These are phyloP conservation scores for Talaromyces sp. DNA, from an alignment of 2,329 filamentous ascomycete genomes.

Conservation along the genomic window DNA sequence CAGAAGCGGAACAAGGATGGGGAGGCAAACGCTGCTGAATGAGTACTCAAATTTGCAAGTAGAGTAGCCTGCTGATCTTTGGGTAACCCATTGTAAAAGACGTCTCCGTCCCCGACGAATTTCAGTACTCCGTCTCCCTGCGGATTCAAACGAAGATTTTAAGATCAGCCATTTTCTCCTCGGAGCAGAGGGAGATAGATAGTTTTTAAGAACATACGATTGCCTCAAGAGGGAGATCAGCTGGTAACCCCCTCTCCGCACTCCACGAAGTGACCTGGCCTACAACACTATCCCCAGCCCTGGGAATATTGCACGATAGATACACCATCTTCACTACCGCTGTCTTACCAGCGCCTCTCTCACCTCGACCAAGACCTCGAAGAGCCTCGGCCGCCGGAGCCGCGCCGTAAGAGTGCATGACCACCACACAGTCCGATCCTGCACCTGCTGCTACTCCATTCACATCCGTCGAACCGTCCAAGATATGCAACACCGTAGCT, in stretches of 20 bases:
- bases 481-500: not conserved
- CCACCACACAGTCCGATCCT: not conserved
- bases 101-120: not conserved
- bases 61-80: not conserved
- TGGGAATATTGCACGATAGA: not conserved
- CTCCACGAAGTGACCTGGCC: not conserved
- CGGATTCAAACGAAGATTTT: no score
- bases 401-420: not conserved
- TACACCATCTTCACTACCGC: not conserved
- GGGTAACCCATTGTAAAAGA: not conserved
- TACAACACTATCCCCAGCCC: not conserved
- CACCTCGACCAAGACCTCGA: not conserved
- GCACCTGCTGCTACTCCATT: not conserved
- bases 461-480: not conserved
- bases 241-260: not conserved
- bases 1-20: not conserved
- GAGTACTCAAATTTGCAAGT: not conserved
- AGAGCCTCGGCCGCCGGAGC: not conserved
- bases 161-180: not conserved
- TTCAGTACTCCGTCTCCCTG: not conserved
- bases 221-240: not conserved
- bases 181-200: not conserved
- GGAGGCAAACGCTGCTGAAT: not conserved
- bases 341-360: not conserved
- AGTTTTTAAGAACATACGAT: not conserved